A percentile compares a stretch with the other conserved stretches of the same genome.
Evolutionary conservation across 1,284 basidiomycete species (phyloP).

Genomic region (Mycena citricolor): DNA sequence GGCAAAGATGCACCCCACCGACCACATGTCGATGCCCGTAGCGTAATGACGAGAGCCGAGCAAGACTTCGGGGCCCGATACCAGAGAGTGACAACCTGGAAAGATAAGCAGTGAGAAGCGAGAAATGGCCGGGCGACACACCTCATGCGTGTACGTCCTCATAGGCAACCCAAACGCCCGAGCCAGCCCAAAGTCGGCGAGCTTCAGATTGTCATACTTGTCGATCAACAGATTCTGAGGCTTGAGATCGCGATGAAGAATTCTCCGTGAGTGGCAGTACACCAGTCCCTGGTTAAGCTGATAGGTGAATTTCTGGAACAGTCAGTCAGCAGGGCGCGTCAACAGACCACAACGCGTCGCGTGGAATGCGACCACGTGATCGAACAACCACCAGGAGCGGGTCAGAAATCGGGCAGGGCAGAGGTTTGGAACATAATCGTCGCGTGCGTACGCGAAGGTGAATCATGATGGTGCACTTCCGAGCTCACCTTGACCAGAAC

Average conservation of each 20-base stretch:
- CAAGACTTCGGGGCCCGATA: conserved; percentile 97
- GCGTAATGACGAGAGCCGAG: conserved; percentile 95
- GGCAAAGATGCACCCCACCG: conserved; percentile 92
- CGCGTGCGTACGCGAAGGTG: conserved; percentile 12
- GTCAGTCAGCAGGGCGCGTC: conserved; percentile 2
- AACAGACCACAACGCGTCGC: conserved; percentile 13
- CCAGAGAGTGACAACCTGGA: conserved; percentile 96
- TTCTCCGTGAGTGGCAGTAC: conserved; percentile 95
- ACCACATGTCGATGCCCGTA: conserved; percentile 99
- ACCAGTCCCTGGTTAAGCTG: conserved; percentile 86
- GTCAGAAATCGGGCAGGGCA: too few species aligned
- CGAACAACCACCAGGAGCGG: conserved; percentile 15
- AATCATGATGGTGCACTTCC: conserved; percentile 16
- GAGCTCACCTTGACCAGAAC: conserved; percentile 81
- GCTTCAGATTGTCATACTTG: conserved; percentile 85
- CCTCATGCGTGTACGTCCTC: conserved; percentile 98
- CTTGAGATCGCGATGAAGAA: conserved; percentile 96
- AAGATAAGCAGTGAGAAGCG: conserved; percentile 4
- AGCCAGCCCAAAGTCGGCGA: conserved; percentile 96
- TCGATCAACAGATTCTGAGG: conserved; percentile 98
- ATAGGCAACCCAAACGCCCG: conserved; percentile 97
- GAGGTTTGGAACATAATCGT: conserved; percentile 8
- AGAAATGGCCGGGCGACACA: conserved; percentile 36
- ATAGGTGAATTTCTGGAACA: conserved; percentile 81
- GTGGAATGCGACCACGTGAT: conserved; percentile 31